These are phyloP conservation scores for Barnettozyma californica DNA, from an alignment of 805 yeast species.

Conservation along the genomic window DNA sequence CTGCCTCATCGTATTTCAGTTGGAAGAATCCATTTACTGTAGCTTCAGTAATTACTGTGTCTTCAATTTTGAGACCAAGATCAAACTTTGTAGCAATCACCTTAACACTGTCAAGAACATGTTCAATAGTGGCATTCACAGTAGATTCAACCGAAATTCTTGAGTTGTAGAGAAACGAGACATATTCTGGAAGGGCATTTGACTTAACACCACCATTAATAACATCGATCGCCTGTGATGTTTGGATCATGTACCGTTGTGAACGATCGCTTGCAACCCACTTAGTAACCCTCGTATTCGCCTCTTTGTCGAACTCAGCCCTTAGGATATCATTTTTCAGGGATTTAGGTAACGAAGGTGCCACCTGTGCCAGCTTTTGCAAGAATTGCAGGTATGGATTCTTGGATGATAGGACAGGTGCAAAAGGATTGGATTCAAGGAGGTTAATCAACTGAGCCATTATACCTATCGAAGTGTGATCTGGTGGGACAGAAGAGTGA, in stretches of 20 bases:
- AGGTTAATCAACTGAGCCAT: no score
- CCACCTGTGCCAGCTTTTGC: neutral
- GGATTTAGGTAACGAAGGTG: neutral
- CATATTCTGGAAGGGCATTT: neutral
- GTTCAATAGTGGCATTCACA: neutral
- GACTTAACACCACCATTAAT: neutral
- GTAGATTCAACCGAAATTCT: neutral
- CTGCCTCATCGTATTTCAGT: no score
- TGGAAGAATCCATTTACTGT: no score
- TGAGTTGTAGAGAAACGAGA: neutral
- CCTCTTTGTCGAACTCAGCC: no score
- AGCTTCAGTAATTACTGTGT: no score
- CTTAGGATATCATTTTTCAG: neutral
- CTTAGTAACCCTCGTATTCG: neutral
- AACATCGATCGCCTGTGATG: neutral
- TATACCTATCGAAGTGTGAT: no score
- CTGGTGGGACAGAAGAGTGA: no score
- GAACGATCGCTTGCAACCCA: neutral
- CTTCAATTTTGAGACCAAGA: no score
- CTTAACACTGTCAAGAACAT: neutral
- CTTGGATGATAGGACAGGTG: no score
- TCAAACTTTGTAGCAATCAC: neutral
- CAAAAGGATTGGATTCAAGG: no score
- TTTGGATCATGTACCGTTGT: neutral
- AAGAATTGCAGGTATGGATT: neutral